A percentile compares a stretch with the other conserved stretches of the same genome.
Conservation (phyloP, 352 stramenopile species). For the Phytophthora kernoviae region DNA sequence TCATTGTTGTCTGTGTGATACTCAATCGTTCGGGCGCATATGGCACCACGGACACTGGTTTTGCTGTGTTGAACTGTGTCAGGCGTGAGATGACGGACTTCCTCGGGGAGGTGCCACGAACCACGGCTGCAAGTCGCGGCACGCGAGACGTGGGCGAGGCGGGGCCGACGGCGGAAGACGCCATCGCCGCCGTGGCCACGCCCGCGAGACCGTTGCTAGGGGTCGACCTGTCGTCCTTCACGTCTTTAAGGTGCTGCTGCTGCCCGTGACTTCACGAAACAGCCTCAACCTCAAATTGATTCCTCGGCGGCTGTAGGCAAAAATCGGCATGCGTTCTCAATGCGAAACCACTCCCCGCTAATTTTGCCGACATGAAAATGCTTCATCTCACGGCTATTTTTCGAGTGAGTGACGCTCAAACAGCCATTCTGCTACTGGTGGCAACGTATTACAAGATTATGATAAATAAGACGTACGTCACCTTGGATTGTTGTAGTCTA, state of each 20-base stretch:
- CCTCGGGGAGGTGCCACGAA: slow-evolving; percentile 29
- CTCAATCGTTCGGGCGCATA: slow-evolving; percentile 70
- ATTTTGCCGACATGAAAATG: no score
- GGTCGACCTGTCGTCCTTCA: slow-evolving; percentile 20
- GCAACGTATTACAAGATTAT: no score
- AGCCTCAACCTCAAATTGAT: not conserved
- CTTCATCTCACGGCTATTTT: no score
- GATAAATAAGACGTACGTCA: no score
- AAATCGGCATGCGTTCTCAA: not conserved
- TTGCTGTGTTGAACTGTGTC: slow-evolving; percentile 45
- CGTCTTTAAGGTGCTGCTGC: slow-evolving; percentile 2
- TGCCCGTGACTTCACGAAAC: not conserved
- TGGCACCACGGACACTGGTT: slow-evolving; percentile 58
- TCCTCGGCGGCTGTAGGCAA: not conserved
- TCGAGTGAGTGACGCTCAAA: no score
- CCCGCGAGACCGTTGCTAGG: slow-evolving; percentile 21
- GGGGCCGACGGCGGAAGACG: slow-evolving; percentile 1
- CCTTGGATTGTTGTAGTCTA: no score
- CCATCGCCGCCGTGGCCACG: slow-evolving; percentile 17
- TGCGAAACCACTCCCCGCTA: no score
- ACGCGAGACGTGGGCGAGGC: not conserved
- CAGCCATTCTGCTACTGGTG: no score
- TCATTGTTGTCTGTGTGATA: slow-evolving; percentile 59
- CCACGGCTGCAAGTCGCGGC: slow-evolving; percentile 21
- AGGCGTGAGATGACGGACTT: slow-evolving; percentile 59